These are phyloP conservation scores for Cercophora newfieldiana DNA, from an alignment of 495 filamentous ascomycete genomes.

Conservation along the genomic window DNA sequence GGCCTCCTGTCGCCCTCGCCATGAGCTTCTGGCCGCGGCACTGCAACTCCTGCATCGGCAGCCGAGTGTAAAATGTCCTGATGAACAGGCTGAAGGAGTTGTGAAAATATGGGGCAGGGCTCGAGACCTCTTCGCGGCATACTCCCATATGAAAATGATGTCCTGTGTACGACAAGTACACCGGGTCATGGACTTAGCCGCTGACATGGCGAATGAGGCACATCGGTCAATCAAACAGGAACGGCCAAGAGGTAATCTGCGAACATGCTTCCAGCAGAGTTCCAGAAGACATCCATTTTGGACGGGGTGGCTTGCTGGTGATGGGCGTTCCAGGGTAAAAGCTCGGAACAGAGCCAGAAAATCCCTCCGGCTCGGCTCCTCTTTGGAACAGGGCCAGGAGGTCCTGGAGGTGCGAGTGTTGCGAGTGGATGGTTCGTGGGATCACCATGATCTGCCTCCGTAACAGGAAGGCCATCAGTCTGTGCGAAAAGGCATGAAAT, in stretches of 20 bases:
- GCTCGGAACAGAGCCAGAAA: slow-evolving; percentile 23
- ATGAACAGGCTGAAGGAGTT: slow-evolving; percentile 25
- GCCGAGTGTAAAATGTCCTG: slow-evolving; percentile 16
- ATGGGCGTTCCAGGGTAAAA: slow-evolving; percentile 20
- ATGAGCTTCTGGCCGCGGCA: neutral
- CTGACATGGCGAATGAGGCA: slow-evolving; percentile 27
- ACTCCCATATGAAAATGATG: slow-evolving; percentile 13
- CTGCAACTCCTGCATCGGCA: slow-evolving; percentile 15
- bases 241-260: slow-evolving; percentile 29
- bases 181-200: slow-evolving; percentile 25
- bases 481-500: slow-evolving; percentile 20
- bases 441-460: slow-evolving; percentile 26
- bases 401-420: slow-evolving; percentile 1
- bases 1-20: neutral
- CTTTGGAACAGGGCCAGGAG: slow-evolving; percentile 11
- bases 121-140: slow-evolving; percentile 2
- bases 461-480: slow-evolving; percentile 18
- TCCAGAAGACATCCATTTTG: slow-evolving; percentile 33
- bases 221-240: slow-evolving; percentile 38
- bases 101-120: slow-evolving; percentile 8
- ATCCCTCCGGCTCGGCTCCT: slow-evolving; percentile 25
- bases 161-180: slow-evolving; percentile 11
- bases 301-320: slow-evolving; percentile 11
- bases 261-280: slow-evolving; percentile 37
- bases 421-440: slow-evolving; percentile 16